Conservation (phyloP, 2,329 filamentous ascomycete genomes). For the Stylonectria norvegica region DNA sequence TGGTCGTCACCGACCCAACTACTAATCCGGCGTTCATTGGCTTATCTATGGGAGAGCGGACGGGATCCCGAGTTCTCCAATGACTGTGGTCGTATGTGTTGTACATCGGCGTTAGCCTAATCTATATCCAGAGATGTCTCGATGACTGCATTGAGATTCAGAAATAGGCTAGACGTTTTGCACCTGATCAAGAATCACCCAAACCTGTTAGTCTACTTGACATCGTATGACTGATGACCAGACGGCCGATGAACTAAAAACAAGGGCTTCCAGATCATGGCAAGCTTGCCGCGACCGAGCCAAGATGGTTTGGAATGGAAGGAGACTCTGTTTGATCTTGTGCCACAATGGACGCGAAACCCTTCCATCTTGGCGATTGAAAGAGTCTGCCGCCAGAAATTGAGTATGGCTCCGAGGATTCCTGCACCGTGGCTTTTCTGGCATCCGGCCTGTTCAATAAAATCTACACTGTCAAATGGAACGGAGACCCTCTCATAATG, state of each 20-base stretch:
- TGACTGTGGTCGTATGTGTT: too few relatives aligned
- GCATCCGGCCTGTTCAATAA: too few relatives aligned
- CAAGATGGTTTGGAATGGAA: not conserved
- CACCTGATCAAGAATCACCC: not conserved
- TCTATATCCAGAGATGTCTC: too few relatives aligned
- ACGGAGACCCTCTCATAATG: constrained; percentile 21
- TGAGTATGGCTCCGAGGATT: not conserved
- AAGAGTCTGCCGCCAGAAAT: not conserved
- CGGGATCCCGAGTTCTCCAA: too few relatives aligned
- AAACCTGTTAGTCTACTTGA: not conserved
- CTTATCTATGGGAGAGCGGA: too few relatives aligned
- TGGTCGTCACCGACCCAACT: too few relatives aligned
- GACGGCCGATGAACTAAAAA: not conserved
- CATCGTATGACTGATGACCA: not conserved
- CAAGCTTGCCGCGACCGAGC: not conserved
- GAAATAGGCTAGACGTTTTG: too few relatives aligned
- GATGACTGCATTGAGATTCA: too few relatives aligned
- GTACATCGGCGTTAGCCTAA: too few relatives aligned
- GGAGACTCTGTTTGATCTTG: not conserved
- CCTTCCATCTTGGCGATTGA: not conserved
- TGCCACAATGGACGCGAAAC: not conserved
- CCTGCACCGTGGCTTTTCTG: not conserved
- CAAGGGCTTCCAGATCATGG: not conserved
- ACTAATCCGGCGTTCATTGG: too few relatives aligned
- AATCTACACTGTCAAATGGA: constrained; percentile 15